These are phyloP conservation scores for Tolypocladium ophioglossoides DNA, from an alignment of 2,329 filamentous ascomycete species.

Conservation along the genomic window DNA sequence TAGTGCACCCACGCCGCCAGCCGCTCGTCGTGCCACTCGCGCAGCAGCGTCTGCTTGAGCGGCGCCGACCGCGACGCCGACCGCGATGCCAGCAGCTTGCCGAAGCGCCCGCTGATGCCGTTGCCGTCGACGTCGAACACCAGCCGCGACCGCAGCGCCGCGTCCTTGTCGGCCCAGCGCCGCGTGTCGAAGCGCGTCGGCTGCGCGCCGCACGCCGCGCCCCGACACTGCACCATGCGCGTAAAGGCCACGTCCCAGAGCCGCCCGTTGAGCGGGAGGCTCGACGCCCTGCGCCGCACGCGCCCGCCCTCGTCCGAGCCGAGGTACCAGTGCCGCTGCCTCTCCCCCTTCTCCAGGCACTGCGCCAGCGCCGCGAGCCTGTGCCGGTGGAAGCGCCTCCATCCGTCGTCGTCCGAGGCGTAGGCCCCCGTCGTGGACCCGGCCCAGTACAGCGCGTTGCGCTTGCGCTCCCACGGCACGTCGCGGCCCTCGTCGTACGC, in stretches of 20 bases:
- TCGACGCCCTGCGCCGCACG: constrained; percentile 10
- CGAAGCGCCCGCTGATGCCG: constrained; percentile 42
- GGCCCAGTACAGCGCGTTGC: constrained; percentile 43
- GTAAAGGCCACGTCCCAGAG: constrained; percentile 36
- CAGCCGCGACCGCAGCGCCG: constrained; percentile 26
- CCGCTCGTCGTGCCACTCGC: constrained; percentile 49
- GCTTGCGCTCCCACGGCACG: constrained; percentile 36
- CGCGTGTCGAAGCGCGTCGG: constrained; percentile 17
- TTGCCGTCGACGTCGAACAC: constrained; percentile 47
- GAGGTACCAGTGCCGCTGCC: constrained; percentile 20
- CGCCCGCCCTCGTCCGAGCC: constrained; percentile 9
- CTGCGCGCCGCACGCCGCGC: constrained; percentile 24
- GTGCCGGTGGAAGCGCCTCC: constrained; percentile 37
- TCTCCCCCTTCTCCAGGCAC: constrained; percentile 11
- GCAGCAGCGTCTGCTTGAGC: constrained; percentile 40
- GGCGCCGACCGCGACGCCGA: constrained; percentile 33
- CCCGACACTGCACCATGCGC: constrained; percentile 32
- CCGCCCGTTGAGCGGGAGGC: constrained; percentile 24
- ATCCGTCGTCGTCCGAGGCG: constrained; percentile 18
- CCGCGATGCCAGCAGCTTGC: constrained; percentile 35
- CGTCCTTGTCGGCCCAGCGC: constrained; percentile 21
- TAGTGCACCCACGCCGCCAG: constrained; percentile 48
- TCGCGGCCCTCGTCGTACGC: constrained; percentile 30
- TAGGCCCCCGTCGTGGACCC: constrained; percentile 43
- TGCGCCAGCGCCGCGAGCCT: constrained; percentile 29